Evolutionary conservation across 768 basidiomycete genomes (phyloP), one percentile per base, ranked within the genome.

Genomic region (Leccinum fibrillosum): DNA sequence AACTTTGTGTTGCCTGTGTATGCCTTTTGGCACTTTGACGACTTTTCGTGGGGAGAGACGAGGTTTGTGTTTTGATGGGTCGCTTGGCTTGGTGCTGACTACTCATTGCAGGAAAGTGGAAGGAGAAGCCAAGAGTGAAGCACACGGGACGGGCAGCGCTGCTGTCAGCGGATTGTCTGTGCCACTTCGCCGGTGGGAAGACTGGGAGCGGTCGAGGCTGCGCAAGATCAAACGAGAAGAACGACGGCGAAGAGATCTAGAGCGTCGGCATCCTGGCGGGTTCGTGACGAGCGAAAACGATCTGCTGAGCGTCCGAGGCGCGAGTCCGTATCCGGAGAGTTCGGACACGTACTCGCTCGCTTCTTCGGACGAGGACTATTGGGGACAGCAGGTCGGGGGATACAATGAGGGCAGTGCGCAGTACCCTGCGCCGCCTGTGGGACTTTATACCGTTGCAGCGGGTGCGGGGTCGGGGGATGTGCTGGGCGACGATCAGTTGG

Each of bases 41-140:
- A 99, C 75, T 98, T 99, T 75, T 94, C 93, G 28, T 99, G 97
- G 97, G 97, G 97, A 66, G 94, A 98, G 75, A 99, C 97, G 19
- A 86, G 95, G 92, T 92, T 67, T 55, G 86, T 23, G 21, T 47
- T 15, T 23, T 58, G 15, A 49, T 19, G 26, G 47, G 47, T 30
- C 5, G 19, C 42, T 19, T 44, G 19, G 26, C 30, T 13, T 30
- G 32, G 17, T 44, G 26, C 61, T 71, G 52, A 71, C 55, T 47
- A 58, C 30, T 23, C 28, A 26, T 26, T 45, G 55, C 72, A 97
- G 96, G 72, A 94, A 94, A 77, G 96, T 99, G 4, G 93, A 89
- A 72, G 97, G 97, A 19, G 97, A 98, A 74, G 79, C 71, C 10
- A 92, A 92, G 67, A 85, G 78, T 32, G 82, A 86, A 61, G 90